Evolutionary conservation across 495 filamentous ascomycete species (phyloP).

Genomic region (Recurvomyces mirabilis): DNA sequence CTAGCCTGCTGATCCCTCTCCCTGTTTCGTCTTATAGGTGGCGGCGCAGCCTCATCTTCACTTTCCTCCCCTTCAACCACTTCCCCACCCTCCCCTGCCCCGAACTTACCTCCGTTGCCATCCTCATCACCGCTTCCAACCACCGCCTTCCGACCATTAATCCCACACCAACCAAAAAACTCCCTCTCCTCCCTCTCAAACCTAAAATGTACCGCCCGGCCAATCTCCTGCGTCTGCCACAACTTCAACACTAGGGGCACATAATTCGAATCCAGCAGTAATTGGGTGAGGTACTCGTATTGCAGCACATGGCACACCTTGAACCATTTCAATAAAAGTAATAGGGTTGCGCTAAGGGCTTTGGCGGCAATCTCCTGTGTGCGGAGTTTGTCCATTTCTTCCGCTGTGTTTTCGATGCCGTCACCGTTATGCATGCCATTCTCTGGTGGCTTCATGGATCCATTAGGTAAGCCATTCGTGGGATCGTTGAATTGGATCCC

Average conservation of each 20-base stretch:
- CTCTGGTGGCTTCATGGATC: slow-evolving; percentile 18
- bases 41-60: slow-evolving; percentile 59
- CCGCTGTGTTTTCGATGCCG: slow-evolving; percentile 30
- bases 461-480: slow-evolving; percentile 21
- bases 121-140: background rate
- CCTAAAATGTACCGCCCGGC: slow-evolving; percentile 72
- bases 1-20: slow-evolving; percentile 6
- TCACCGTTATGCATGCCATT: slow-evolving; percentile 27
- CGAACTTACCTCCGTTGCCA: background rate
- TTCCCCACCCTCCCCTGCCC: background rate
- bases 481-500: slow-evolving; percentile 30
- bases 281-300: slow-evolving; percentile 89
- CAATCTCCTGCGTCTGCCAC: slow-evolving; percentile 84
- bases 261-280: slow-evolving; percentile 88
- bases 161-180: slow-evolving; percentile 78
- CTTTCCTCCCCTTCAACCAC: slow-evolving; percentile 1
- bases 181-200: slow-evolving; percentile 74
- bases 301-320: slow-evolving; percentile 90
- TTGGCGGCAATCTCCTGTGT: slow-evolving; percentile 79
- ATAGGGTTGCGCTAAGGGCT: slow-evolving; percentile 72
- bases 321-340: slow-evolving; percentile 90
- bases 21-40: slow-evolving; percentile 51
- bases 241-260: slow-evolving; percentile 84
- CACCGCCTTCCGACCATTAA: slow-evolving; percentile 22
- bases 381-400: slow-evolving; percentile 70